phyloP scores from a whole-genome alignment of 345 rosid species.

The Citrus australasica region DNA sequence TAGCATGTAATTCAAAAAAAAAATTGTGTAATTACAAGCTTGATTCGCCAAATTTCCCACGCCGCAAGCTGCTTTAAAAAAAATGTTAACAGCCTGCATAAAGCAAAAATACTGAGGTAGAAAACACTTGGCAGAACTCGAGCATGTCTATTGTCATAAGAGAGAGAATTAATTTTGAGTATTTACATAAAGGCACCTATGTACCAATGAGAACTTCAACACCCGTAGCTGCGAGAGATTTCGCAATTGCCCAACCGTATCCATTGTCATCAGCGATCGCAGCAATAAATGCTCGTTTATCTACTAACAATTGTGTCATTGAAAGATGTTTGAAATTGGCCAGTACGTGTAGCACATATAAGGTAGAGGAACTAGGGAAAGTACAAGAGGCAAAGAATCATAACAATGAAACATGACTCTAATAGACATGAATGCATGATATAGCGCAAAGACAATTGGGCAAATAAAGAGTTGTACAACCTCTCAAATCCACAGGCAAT shows the following conservation, averaged over 20 bases:
- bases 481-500: slow-evolving; percentile 58
- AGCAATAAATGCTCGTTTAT: slow-evolving; percentile 64
- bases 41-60: slow-evolving; percentile 57
- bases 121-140: background rate
- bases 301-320: slow-evolving; percentile 22
- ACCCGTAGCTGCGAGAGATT: slow-evolving; percentile 69
- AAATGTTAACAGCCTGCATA: slow-evolving; percentile 56
- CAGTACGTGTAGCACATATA: no score
- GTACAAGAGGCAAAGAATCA: background rate
- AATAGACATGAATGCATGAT: background rate
- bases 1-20: background rate
- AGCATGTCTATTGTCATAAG: background rate
- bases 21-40: slow-evolving; percentile 35
- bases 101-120: background rate
- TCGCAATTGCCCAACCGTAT: slow-evolving; percentile 76
- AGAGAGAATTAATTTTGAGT: background rate
- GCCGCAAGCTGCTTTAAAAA: slow-evolving; percentile 55
- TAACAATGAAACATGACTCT: background rate
- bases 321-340: background rate
- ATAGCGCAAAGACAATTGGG: slow-evolving; percentile 1
- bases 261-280: slow-evolving; percentile 72
- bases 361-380: no score
- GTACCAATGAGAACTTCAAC: slow-evolving; percentile 67
- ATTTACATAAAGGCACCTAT: slow-evolving; percentile 60
- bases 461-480: slow-evolving; percentile 5